Conservation (phyloP, 2,329 filamentous ascomycete genomes). For the Aureobasidium sp. region DNA sequence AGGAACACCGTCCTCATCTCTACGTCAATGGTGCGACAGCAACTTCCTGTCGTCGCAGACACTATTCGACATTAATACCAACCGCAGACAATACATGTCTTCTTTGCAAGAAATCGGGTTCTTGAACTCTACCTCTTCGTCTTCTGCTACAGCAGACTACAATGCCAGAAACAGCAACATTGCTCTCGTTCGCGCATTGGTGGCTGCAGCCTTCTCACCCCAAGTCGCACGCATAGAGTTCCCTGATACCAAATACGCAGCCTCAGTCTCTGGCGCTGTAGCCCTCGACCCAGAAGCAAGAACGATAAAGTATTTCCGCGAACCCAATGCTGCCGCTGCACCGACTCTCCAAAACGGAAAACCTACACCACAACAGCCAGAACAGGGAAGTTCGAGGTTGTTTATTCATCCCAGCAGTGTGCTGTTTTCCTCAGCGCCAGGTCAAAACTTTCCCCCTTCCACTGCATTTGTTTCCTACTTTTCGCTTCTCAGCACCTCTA, state of each 20-base stretch:
- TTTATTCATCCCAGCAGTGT: slow-evolving; percentile 89
- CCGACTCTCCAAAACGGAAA: slow-evolving; percentile 31
- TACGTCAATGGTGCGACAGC: slow-evolving; percentile 71
- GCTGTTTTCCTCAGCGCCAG: slow-evolving; percentile 65
- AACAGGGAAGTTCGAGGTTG: slow-evolving; percentile 44
- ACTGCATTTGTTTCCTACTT: slow-evolving; percentile 83
- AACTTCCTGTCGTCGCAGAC: slow-evolving; percentile 81
- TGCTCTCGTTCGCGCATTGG: slow-evolving; percentile 38
- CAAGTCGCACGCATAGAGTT: slow-evolving; percentile 89
- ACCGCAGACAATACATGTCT: slow-evolving; percentile 74
- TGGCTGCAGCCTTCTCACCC: slow-evolving; percentile 51
- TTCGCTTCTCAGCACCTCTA: slow-evolving; percentile 81
- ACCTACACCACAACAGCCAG: slow-evolving; percentile 23
- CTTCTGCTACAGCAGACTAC: slow-evolving; percentile 19
- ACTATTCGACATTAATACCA: slow-evolving; percentile 79
- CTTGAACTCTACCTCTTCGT: slow-evolving; percentile 34
- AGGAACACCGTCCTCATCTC: slow-evolving; percentile 47
- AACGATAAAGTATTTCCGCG: slow-evolving; percentile 87
- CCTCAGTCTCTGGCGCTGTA: slow-evolving; percentile 78
- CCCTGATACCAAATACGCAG: slow-evolving; percentile 90
- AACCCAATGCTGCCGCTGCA: slow-evolving; percentile 17
- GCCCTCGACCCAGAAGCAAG: slow-evolving; percentile 87
- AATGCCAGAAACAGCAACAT: slow-evolving; percentile 42
- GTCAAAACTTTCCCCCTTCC: slow-evolving; percentile 56
- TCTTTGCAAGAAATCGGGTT: slow-evolving; percentile 83